Conservation (phyloP, 2,329 filamentous ascomycete genomes). For the Calycina herbarum region DNA sequence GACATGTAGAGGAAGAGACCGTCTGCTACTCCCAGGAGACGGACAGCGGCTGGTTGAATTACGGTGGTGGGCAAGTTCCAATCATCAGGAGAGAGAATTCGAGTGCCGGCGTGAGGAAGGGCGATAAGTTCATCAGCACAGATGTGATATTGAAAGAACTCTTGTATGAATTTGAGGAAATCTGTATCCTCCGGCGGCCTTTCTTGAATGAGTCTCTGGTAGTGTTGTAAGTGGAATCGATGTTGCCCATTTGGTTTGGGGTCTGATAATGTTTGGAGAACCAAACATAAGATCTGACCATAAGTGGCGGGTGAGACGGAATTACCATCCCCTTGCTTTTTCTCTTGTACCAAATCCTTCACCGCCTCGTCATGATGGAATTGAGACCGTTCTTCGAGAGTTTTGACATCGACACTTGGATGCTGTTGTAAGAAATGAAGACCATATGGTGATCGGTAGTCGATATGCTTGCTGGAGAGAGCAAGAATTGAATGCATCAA, state of each 20-base stretch:
- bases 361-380: slow-evolving; percentile 58
- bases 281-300: slow-evolving; percentile 62
- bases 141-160: slow-evolving; percentile 84
- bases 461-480: slow-evolving; percentile 75
- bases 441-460: slow-evolving; percentile 58
- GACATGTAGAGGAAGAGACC: slow-evolving; percentile 78
- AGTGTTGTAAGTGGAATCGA: slow-evolving; percentile 75
- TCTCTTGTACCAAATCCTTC: slow-evolving; percentile 49
- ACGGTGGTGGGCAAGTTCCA: slow-evolving; percentile 31
- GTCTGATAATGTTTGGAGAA: slow-evolving; percentile 58
- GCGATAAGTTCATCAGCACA: slow-evolving; percentile 63
- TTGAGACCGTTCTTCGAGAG: slow-evolving; percentile 51
- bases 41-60: slow-evolving; percentile 35
- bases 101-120: slow-evolving; percentile 40
- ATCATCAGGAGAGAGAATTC: slow-evolving; percentile 26
- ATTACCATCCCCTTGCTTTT: slow-evolving; percentile 44
- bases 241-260: slow-evolving; percentile 66
- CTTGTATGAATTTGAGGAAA: slow-evolving; percentile 70
- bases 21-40: slow-evolving; percentile 79
- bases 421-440: slow-evolving; percentile 52
- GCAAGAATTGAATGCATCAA: slow-evolving; percentile 90
- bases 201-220: slow-evolving; percentile 67
- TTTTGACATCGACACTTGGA: slow-evolving; percentile 47
- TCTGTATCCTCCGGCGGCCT: slow-evolving; percentile 63
- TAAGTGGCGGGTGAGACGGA: slow-evolving; percentile 55